Base-by-base conservation (phyloP, 225 moss, liverwort and hornwort genomes). In the Pseudoscleropodium purum region DNA sequence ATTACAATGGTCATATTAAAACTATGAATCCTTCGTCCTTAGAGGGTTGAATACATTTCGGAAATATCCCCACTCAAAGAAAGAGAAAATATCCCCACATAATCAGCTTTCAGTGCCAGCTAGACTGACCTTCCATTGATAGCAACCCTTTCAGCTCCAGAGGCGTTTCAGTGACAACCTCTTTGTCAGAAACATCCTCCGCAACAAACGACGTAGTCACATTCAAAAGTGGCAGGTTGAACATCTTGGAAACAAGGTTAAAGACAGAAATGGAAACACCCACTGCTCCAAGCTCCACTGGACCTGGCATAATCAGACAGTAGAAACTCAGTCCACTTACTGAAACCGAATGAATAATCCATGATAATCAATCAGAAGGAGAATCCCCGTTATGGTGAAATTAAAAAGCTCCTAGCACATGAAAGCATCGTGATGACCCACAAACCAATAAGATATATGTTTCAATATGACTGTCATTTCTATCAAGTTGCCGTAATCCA, bases 181-280 rank as follows among this genome's bases (percentile, higher is more conserved):
- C 93, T 83, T 92, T 94, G 29, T 93, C 91, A 88, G 94, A 92
- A 87, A 94, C 95, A 74, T 98, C 98, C 92, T 97, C 96, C 33
- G 98, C 97, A n/a, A 98, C 98, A 89, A 96, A 96, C 61, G 98
- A 98, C 45, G 98, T 97, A 26, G 98, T 98, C 33, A 98, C 89
- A 81, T 98, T 98, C 91, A 98, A 80, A 41, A 98, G 95, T n/a
- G 98, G 98, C 85, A 98, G 87, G 74, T 98, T 98, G 92, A 98
- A 98, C 97, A 96, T 96, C 93, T 98, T 98, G 37, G 98, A 98
- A 27, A 98, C 95, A 62, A 98, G 86, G 89, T 98, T 98, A 87
- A 98, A 98, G 81, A 98, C 87, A 33, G 96, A 96, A 74, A 98
- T 95, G 29, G 98, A 95, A n/a, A 98, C 98, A 69, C 98, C 98